phyloP scores from a whole-genome alignment of 1,139 yeast genomes.

The Blastobotrys aristatus region DNA sequence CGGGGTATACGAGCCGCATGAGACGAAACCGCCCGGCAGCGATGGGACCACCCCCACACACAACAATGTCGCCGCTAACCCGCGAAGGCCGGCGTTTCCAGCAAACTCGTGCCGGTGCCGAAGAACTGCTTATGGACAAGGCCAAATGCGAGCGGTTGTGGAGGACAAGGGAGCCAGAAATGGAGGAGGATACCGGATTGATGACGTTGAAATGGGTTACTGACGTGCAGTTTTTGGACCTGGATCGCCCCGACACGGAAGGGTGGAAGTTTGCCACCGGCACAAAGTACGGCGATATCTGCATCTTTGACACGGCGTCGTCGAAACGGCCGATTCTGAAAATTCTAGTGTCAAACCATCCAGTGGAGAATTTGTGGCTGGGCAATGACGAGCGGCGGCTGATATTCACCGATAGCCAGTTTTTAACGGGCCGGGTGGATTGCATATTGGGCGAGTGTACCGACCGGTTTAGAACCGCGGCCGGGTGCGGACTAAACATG shows the following conservation, averaged over 20 bases:
- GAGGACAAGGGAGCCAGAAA: constrained; percentile 26
- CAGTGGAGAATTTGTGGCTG: constrained; percentile 27
- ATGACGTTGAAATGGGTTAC: constrained; percentile 31
- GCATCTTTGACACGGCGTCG: constrained; percentile 32
- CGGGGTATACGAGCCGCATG: neutral
- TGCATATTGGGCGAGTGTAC: constrained; percentile 19
- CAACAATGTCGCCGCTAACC: neutral
- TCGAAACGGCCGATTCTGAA: constrained; percentile 30
- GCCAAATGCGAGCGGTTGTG: constrained; percentile 20
- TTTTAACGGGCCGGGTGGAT: constrained; percentile 24
- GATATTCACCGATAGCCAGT: constrained; percentile 29
- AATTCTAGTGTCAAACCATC: constrained; percentile 28
- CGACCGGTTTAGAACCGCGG: constrained; percentile 22
- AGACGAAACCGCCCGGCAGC: neutral
- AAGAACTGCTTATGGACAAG: neutral
- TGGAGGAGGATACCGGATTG: constrained; percentile 1
- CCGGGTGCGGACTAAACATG: constrained; percentile 21
- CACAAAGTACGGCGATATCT: constrained; percentile 33
- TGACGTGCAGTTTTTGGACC: constrained; percentile 32
- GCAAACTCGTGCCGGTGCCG: neutral
- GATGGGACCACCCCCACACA: neutral
- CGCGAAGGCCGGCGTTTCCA: neutral
- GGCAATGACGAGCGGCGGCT: constrained; percentile 18
- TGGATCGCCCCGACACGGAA: constrained; percentile 22
- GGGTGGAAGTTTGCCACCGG: constrained; percentile 32